A percentile compares a stretch with the other conserved stretches of the same genome.
Evolutionary conservation across 2,329 filamentous ascomycete genomes (phyloP).

Genomic region (Trichoderma koningii): DNA sequence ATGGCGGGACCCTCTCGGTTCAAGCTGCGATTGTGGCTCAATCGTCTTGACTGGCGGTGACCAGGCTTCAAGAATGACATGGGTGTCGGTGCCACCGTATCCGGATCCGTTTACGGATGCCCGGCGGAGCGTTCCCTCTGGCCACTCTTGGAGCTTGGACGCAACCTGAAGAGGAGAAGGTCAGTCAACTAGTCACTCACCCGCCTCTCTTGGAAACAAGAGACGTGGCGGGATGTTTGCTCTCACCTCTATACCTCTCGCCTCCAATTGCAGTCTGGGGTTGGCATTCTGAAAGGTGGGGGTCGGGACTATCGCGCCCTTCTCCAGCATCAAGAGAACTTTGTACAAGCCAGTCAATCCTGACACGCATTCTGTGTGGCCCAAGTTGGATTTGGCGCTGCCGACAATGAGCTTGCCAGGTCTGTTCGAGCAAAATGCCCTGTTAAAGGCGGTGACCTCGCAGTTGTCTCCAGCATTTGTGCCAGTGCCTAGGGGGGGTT

Average conservation of each 20-base stretch:
- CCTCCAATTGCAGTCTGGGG: constrained; percentile 10
- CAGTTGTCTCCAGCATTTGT: constrained; percentile 27
- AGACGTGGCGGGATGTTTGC: neutral
- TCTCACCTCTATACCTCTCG: constrained; percentile 9
- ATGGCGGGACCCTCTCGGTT: neutral
- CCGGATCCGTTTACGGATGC: constrained; percentile 34
- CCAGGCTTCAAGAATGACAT: constrained; percentile 32
- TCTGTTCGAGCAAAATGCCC: constrained; percentile 17
- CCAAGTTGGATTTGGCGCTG: constrained; percentile 26
- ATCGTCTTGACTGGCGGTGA: neutral
- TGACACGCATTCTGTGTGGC: constrained; percentile 26
- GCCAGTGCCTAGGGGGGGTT: constrained; percentile 12
- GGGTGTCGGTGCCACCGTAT: constrained; percentile 33
- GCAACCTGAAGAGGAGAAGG: constrained; percentile 27
- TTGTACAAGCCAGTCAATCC: constrained; percentile 25
- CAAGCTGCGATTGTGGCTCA: neutral
- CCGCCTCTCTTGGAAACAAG: neutral
- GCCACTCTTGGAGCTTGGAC: constrained; percentile 28
- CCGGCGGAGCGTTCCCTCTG: constrained; percentile 24
- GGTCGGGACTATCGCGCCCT: constrained; percentile 22
- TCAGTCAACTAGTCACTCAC: neutral
- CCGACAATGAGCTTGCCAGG: constrained; percentile 22
- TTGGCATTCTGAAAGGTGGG: constrained; percentile 18
- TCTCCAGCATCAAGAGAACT: constrained; percentile 26
- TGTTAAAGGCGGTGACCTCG: constrained; percentile 22